These are phyloP conservation scores for Backusella tarrabulga DNA, from an alignment of 192 early-diverging fungal species.

Conservation along the genomic window DNA sequence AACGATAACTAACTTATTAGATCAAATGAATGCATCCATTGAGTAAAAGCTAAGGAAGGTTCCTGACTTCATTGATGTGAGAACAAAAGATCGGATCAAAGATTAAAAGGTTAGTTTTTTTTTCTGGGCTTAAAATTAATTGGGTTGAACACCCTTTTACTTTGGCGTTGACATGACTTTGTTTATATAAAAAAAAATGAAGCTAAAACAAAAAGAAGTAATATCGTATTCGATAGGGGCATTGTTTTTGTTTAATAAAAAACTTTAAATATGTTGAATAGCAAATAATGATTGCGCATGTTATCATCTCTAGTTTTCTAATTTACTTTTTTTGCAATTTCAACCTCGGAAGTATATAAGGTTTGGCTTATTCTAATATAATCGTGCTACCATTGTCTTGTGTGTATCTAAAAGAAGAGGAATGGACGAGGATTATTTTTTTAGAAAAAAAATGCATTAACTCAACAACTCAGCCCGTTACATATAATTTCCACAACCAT, in stretches of 20 bases:
- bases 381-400: background rate
- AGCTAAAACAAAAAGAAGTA: background rate
- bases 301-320: background rate
- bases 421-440: background rate
- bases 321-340: background rate
- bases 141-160: background rate
- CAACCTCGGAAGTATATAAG: background rate
- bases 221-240: too few species aligned
- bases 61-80: background rate
- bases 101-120: background rate
- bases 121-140: background rate
- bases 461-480: background rate
- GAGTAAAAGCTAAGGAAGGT: background rate
- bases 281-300: background rate
- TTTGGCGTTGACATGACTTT: background rate
- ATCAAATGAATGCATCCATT: background rate
- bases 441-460: background rate
- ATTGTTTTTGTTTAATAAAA: too few species aligned
- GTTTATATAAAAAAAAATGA: background rate
- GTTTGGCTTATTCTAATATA: background rate
- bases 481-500: background rate
- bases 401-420: background rate
- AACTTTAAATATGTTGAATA: too few species aligned
- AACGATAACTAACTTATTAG: background rate
- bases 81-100: background rate